These are phyloP conservation scores for Kwoniella botswanensis DNA, from an alignment of 768 basidiomycete species.

Conservation along the genomic window DNA sequence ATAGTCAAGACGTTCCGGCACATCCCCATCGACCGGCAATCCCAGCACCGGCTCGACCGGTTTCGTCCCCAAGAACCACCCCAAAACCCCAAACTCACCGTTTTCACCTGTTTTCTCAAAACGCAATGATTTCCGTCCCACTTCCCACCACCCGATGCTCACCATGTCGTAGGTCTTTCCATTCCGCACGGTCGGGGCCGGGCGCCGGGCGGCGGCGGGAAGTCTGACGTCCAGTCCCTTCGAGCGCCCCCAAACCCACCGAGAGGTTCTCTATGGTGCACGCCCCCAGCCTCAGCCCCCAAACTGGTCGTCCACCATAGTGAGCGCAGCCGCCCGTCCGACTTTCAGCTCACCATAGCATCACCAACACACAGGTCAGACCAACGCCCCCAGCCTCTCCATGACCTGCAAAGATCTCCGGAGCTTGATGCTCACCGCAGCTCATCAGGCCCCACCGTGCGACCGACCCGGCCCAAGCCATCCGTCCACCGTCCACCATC, in stretches of 20 bases:
- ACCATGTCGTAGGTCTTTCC: neutral
- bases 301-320: neutral
- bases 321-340: no score
- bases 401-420: neutral
- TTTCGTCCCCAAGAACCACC: neutral
- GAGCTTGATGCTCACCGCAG: neutral
- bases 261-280: neutral
- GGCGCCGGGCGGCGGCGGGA: neutral
- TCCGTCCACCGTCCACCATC: neutral
- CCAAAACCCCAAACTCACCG: neutral
- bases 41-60: neutral
- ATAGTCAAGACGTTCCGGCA: neutral
- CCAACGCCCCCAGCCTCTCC: neutral
- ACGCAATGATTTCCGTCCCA: constrained; percentile 3
- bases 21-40: constrained; percentile 1
- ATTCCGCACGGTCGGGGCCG: constrained; percentile 11
- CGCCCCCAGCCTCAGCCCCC: constrained; percentile 3
- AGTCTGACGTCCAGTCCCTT: neutral
- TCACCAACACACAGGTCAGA: neutral
- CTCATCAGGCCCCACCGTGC: no score
- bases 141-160: neutral
- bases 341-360: neutral
- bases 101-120: neutral
- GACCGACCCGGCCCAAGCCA: neutral
- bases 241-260: constrained; percentile 1